phyloP scores from a whole-genome alignment of 805 yeast genomes.

The Barnettozyma sucrosica region DNA sequence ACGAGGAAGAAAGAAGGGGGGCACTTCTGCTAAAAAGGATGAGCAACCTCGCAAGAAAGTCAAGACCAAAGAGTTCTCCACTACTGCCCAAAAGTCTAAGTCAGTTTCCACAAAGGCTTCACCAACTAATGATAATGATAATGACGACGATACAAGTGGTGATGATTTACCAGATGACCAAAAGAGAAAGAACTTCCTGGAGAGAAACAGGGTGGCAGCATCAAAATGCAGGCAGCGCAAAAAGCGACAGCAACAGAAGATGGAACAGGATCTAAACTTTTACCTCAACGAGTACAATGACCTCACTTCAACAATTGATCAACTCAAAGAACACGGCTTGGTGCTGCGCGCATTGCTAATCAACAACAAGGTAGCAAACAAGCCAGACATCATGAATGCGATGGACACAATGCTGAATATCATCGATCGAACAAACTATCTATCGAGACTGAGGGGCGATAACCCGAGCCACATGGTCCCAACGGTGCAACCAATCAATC shows the following conservation, averaged over 20 bases:
- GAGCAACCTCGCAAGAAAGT: slow-evolving; percentile 5
- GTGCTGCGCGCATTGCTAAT: slow-evolving; percentile 41
- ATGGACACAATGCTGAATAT: slow-evolving; percentile 23
- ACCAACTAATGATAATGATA: background rate
- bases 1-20: slow-evolving; percentile 14
- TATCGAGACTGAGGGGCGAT: slow-evolving; percentile 25
- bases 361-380: slow-evolving; percentile 23
- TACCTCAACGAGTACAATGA: slow-evolving; percentile 67
- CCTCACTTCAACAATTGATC: slow-evolving; percentile 51
- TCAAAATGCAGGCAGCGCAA: slow-evolving; percentile 92
- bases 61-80: background rate
- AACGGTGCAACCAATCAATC: slow-evolving; percentile 27
- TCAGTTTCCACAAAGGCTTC: background rate
- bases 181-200: slow-evolving; percentile 72
- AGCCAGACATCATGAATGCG: slow-evolving; percentile 40
- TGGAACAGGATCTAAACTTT: slow-evolving; percentile 72
- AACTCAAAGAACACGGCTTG: slow-evolving; percentile 52
- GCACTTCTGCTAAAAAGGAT: background rate
- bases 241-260: slow-evolving; percentile 77
- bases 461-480: slow-evolving; percentile 23
- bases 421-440: slow-evolving; percentile 22
- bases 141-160: slow-evolving; percentile 5
- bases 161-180: slow-evolving; percentile 54
- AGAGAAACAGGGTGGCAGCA: slow-evolving; percentile 92
- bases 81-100: background rate